Evolutionary conservation across 371 early-diverging fungal species (phyloP).

Genomic region (Mucor lusitanicus): DNA sequence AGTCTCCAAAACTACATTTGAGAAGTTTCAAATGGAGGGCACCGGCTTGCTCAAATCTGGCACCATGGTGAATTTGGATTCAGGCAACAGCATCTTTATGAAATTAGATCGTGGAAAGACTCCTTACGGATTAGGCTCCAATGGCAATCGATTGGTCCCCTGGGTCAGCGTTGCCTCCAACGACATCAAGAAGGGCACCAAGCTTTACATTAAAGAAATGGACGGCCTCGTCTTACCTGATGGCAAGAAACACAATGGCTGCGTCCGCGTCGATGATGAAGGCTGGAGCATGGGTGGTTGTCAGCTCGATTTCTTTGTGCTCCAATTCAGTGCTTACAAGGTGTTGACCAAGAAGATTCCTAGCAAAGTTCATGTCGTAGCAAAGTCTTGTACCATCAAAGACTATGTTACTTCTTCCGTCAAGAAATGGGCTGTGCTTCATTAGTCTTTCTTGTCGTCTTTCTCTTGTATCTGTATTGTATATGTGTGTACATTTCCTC

Average conservation of each 20-base stretch:
- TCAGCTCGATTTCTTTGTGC: constrained; percentile 50
- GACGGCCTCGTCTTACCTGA: constrained; percentile 45
- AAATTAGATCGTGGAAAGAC: constrained; percentile 9
- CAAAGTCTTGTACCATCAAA: constrained; percentile 8
- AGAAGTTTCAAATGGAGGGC: constrained; percentile 39
- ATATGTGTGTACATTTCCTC: not conserved
- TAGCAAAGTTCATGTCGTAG: constrained; percentile 5
- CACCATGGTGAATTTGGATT: constrained; percentile 27
- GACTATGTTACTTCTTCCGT: constrained; percentile 20
- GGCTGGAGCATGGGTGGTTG: constrained; percentile 47
- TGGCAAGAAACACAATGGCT: constrained; percentile 49
- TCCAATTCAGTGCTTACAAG: constrained; percentile 15
- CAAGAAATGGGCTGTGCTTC: constrained; percentile 25
- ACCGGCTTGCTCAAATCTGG: constrained; percentile 31
- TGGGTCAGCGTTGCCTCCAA: constrained; percentile 46
- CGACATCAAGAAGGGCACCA: constrained; percentile 47
- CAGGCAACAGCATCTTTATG: constrained; percentile 4
- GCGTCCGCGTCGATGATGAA: constrained; percentile 52
- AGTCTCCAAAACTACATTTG: constrained; percentile 24
- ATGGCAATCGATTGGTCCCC: constrained; percentile 36
- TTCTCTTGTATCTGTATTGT: not conserved
- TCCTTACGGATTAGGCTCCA: constrained; percentile 24
- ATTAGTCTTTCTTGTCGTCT: not conserved
- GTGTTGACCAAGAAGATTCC: constrained; percentile 14
- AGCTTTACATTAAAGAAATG: constrained; percentile 43